These are phyloP conservation scores for Monosporascus sp. DNA, from an alignment of 2,329 filamentous ascomycete species.

Conservation along the genomic window DNA sequence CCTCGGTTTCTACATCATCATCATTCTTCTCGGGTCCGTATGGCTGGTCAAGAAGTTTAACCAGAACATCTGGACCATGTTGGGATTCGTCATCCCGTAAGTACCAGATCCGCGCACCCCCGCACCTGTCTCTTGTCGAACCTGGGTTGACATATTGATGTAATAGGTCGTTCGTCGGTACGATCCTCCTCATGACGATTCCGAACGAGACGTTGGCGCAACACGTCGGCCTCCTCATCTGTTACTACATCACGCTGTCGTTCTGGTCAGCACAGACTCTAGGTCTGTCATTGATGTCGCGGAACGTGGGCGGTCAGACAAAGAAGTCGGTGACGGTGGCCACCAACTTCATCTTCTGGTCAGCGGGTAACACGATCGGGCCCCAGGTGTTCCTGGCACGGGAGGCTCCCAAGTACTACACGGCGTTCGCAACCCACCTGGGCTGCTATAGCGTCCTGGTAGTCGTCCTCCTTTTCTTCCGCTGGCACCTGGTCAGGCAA, in stretches of 20 bases:
- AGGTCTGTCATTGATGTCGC: constrained; percentile 59
- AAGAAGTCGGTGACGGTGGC: constrained; percentile 66
- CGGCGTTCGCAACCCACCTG: constrained; percentile 63
- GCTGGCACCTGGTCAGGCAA: constrained; percentile 51
- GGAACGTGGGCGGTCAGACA: constrained; percentile 67
- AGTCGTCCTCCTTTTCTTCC: constrained; percentile 49
- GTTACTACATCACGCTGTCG: constrained; percentile 70
- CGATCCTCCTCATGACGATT: constrained; percentile 66
- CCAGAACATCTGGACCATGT: constrained; percentile 66
- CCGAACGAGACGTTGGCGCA: constrained; percentile 50
- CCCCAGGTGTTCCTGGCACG: constrained; percentile 58
- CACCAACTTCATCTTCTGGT: constrained; percentile 66
- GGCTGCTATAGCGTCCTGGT: constrained; percentile 62
- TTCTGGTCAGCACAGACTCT: constrained; percentile 73
- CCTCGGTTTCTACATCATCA: constrained; percentile 66
- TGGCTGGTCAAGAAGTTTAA: constrained; percentile 62
- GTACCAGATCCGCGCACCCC: constrained; percentile 16
- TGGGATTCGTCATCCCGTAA: constrained; percentile 59
- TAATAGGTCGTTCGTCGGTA: constrained; percentile 60
- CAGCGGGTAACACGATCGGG: constrained; percentile 61
- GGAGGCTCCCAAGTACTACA: constrained; percentile 61
- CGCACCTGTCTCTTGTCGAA: neutral
- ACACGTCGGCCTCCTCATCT: constrained; percentile 62
- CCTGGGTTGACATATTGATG: neutral
- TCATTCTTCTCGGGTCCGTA: constrained; percentile 59